Evolutionary conservation across 768 basidiomycete species (phyloP).

Genomic region (Boletus tylopilopsis): DNA sequence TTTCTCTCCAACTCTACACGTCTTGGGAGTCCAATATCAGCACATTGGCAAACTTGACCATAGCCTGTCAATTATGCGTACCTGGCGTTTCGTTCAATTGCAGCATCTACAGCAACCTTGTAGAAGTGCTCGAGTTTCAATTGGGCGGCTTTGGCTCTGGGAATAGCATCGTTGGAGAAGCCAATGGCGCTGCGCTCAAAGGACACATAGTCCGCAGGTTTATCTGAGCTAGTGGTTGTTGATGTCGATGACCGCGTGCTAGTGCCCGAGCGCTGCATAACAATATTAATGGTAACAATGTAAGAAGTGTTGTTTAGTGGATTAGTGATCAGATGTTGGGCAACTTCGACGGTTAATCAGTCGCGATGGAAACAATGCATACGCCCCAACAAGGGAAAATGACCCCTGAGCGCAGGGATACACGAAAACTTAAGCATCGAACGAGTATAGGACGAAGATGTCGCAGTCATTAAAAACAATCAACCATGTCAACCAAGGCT

Average conservation of each 20-base stretch:
- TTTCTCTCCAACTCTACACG: slow-evolving; percentile 85
- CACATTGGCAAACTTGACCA: background rate
- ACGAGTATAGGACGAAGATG: background rate
- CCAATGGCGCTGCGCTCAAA: slow-evolving; percentile 78
- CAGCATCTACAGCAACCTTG: slow-evolving; percentile 93
- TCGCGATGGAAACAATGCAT: no score
- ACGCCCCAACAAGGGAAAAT: background rate
- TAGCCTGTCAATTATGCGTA: slow-evolving; percentile 31
- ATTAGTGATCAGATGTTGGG: no score
- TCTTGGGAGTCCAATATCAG: slow-evolving; percentile 37
- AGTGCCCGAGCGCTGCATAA: slow-evolving; percentile 31
- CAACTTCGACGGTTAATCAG: no score
- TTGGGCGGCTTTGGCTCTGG: slow-evolving; percentile 87
- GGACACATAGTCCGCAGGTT: slow-evolving; percentile 77
- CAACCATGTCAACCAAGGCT: background rate
- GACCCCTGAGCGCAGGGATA: no score
- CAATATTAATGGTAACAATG: background rate
- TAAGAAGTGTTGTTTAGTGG: background rate
- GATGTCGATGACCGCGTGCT: slow-evolving; percentile 27
- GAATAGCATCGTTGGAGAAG: slow-evolving; percentile 77
- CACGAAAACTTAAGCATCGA: background rate
- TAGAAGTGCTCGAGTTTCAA: slow-evolving; percentile 96
- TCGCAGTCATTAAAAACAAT: background rate
- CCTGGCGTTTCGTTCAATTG: slow-evolving; percentile 92
- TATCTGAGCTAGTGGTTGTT: slow-evolving; percentile 26